phyloP scores from a whole-genome alignment of 1,284 basidiomycete species.

The Melampsora americana region DNA sequence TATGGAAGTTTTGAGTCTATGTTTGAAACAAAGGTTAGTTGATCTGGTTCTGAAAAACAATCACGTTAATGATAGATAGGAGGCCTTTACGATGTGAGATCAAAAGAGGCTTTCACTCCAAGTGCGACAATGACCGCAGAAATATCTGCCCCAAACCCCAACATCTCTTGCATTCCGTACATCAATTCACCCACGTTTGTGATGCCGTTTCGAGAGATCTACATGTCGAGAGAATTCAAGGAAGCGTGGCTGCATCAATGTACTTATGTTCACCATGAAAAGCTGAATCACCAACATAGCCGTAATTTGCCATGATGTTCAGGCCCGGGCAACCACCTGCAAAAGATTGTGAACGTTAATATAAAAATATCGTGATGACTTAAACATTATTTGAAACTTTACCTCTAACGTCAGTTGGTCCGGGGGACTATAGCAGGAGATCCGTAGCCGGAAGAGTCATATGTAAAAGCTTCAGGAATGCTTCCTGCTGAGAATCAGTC shows the following conservation, averaged over 20 bases:
- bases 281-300: not conserved
- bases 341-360: not conserved
- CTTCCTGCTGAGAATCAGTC: no score
- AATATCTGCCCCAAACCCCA: not conserved
- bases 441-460: no score
- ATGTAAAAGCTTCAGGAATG: no score
- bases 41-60: no score
- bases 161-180: slow-evolving; percentile 4
- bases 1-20: slow-evolving; percentile 1
- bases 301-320: not conserved
- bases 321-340: not conserved
- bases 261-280: not conserved
- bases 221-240: not conserved
- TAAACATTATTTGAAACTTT: no score
- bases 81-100: not conserved
- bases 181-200: not conserved
- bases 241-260: not conserved
- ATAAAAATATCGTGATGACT: no score
- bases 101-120: not conserved
- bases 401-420: no score
- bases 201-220: slow-evolving; percentile 1
- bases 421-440: no score
- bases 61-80: no score
- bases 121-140: not conserved
- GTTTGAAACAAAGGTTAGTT: no score